Base-by-base conservation (phyloP, 345 rosid species). In the Eucalyptus cloeziana region DNA sequence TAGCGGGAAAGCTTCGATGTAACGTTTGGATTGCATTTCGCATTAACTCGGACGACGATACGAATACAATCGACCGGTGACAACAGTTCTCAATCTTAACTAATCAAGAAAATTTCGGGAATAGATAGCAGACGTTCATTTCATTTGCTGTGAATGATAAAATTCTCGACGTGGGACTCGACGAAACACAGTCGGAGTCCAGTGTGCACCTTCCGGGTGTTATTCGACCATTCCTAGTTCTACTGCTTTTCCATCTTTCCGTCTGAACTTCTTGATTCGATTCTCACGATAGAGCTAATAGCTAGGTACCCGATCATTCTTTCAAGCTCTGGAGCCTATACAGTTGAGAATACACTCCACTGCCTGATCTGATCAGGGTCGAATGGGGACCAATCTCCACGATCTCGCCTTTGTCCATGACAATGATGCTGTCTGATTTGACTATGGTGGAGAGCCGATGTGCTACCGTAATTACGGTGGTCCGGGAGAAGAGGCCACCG, bases 371-470 rank as follows among this genome's bases (percentile, higher is more conserved):
- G 76, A 93, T 89, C 31, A 97, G 93, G 49, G 93, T 91, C 12
- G 93, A 91, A 89, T 96, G 99, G 51, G 96, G 87, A 33, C 99
- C 99, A 50, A 83, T 95, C 93, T 96, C 99, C 88, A 94, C 96
- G 83, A 95, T 93, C 91, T 92, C 92, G 76, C 96, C 99, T 87
- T 93, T 94, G 86, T 97, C 95, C 94, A 96, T 94, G 8, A 96
- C 97, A 10, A 93, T 93, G 33, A 96, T 96, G 21, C 81, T 90
- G 83, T 96, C 96, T 10, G 96, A 96, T 50, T 94, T 95, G 83
- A 92, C 95, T 8, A 97, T 89, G 2, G 98, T 96, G 45, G 99
- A 95, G 37, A 97, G 92, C 89, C 99, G 90, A 85, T 95, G 99
- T 47, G 99, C 99, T 86, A 97, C 97, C 13, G 95, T 96, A 12